Evolutionary conservation across 331 rosid genomes (phyloP), one percentile per base, ranked within the genome.

Genomic region (Dryas integrifolia): DNA sequence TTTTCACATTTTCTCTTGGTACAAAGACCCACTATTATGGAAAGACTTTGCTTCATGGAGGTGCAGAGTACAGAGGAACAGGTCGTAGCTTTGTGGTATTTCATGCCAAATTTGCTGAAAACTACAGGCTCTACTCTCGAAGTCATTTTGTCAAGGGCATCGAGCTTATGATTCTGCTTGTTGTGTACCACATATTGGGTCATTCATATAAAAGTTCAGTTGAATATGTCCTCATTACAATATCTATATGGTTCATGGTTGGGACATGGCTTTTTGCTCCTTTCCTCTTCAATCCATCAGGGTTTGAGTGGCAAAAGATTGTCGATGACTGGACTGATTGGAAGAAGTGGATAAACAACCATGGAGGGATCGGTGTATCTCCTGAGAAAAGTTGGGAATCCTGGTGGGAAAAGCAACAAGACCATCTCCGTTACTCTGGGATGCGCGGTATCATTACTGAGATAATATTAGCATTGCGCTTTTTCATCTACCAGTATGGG

Each of bases 191-290:
- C 69, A 82, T 94, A 68, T 92, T 91, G 75, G 95, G 98, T 44
- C 88, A 79, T 78, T 82, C 92, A 49, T 94, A 91, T 75, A 77
- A 78, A 65, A 86, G 87, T 46, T 83, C 55, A 43, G 90, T 82
- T 75, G 86, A 82, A 47, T 90, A 91, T 82, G 63, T 91, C 64
- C 84, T 91, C 74, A 85, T 91, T 78, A 94, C 95, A 35, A 4
- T 94, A 59, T 88, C 96, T 41, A 89, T 94, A 38, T 94, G 98
- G 98, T 91, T 94, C 84, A 84, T 94, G 98, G 95, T 92, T 5
- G 96, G 80, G n/a, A 86, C 98, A 64, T 94, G 98, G 98, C 98
- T 94, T 77, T 94, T 89, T 73, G 98, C 98, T 72, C 98, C 98
- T 65, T 94, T 94, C 81, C 92, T 91, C 80, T 91, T 94, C 88